phyloP scores from a whole-genome alignment of 495 filamentous ascomycete genomes.

The Xeromyces bisporus region DNA sequence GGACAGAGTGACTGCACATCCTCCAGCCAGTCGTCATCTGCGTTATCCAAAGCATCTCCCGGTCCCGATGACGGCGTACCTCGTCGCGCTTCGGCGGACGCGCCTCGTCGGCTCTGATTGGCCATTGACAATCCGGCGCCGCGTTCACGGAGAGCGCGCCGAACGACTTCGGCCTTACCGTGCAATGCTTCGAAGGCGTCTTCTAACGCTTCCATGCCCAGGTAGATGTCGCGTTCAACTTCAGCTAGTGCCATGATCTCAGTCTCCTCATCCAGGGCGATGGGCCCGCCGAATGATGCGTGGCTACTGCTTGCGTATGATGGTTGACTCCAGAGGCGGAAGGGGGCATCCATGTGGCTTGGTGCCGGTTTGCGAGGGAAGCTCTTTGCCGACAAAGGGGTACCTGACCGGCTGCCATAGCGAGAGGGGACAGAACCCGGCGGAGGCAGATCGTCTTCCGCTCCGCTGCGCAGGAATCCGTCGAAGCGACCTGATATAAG shows the following conservation, averaged over 20 bases:
- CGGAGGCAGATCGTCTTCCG: slow-evolving; percentile 39
- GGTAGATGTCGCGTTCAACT: slow-evolving; percentile 84
- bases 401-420: slow-evolving; percentile 27
- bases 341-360: slow-evolving; percentile 17
- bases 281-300: slow-evolving; percentile 40
- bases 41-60: slow-evolving; percentile 29
- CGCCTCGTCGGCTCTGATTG: slow-evolving; percentile 51
- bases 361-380: slow-evolving; percentile 26
- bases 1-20: slow-evolving; percentile 51
- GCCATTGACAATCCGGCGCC: slow-evolving; percentile 63
- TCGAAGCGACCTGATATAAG: slow-evolving; percentile 92
- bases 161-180: slow-evolving; percentile 63
- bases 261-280: slow-evolving; percentile 84
- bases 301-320: slow-evolving; percentile 10
- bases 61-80: slow-evolving; percentile 38
- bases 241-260: slow-evolving; percentile 81
- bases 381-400: slow-evolving; percentile 24
- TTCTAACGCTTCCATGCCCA: slow-evolving; percentile 84
- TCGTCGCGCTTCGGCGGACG: slow-evolving; percentile 32
- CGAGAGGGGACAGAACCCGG: background rate
- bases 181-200: slow-evolving; percentile 92
- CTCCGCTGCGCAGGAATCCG: slow-evolving; percentile 91
- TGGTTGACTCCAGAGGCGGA: slow-evolving; percentile 24
- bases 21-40: slow-evolving; percentile 44
- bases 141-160: slow-evolving; percentile 60